phyloP scores from a whole-genome alignment of 495 filamentous ascomycete genomes.

The Penicillium riverlandense region DNA sequence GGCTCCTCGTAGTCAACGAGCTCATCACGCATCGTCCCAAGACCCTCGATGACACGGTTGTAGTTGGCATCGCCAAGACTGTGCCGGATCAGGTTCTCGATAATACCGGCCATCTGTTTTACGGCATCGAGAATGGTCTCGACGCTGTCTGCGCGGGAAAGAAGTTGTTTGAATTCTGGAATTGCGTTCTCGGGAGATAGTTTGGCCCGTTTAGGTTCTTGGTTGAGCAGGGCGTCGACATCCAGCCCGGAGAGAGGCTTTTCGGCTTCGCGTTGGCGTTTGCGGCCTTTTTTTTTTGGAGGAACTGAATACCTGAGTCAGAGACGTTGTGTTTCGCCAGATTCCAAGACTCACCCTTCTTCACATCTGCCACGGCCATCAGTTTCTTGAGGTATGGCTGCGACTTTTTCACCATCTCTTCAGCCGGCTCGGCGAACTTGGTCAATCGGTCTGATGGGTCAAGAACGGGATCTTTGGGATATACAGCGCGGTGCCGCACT shows the following conservation, averaged over 20 bases:
- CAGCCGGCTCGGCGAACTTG: constrained; percentile 67
- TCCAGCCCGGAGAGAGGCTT: constrained; percentile 91
- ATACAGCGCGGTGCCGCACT: constrained; percentile 70
- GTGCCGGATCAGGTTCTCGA: constrained; percentile 59
- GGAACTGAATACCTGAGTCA: constrained; percentile 51
- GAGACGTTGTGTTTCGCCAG: background rate
- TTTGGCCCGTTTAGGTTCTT: constrained; percentile 47
- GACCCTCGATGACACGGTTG: constrained; percentile 63
- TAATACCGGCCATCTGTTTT: constrained; percentile 66
- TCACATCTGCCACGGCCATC: constrained; percentile 66
- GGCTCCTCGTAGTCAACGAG: constrained; percentile 71
- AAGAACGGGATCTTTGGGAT: constrained; percentile 62
- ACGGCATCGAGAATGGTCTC: constrained; percentile 58
- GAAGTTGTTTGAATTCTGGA: constrained; percentile 82
- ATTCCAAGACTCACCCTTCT: constrained; percentile 54
- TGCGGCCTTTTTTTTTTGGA: constrained; percentile 70
- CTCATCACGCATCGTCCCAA: constrained; percentile 73
- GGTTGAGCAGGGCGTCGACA: constrained; percentile 65
- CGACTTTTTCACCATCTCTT: constrained; percentile 51
- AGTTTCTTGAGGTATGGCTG: constrained; percentile 53
- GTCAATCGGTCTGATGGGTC: constrained; percentile 60
- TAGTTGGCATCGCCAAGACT: constrained; percentile 74
- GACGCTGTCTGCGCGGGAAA: constrained; percentile 55
- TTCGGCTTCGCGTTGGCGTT: constrained; percentile 58
- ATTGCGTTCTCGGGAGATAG: constrained; percentile 79